These are phyloP conservation scores for Phlyctochytrium arcticum DNA, from an alignment of 192 early-diverging fungal species.

Conservation along the genomic window DNA sequence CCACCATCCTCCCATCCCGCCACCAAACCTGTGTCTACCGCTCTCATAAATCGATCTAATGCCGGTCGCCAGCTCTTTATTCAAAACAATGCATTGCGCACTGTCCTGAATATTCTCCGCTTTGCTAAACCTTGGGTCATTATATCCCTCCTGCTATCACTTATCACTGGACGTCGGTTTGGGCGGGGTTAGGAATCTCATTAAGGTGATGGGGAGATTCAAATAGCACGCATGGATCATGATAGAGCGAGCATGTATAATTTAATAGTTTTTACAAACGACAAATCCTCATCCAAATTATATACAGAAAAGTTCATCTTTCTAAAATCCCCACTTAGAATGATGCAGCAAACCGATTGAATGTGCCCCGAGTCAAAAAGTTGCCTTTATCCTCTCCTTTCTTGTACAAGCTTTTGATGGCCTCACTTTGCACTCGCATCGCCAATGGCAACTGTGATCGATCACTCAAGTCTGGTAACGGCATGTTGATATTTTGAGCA, in stretches of 20 bases:
- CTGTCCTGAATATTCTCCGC: slow-evolving; percentile 20
- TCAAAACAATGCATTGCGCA: slow-evolving; percentile 5
- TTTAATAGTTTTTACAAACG: background rate
- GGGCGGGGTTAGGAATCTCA: too few species aligned
- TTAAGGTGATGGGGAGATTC: slow-evolving; percentile 12
- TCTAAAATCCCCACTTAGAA: background rate
- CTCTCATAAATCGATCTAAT: background rate
- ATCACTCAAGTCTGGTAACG: slow-evolving; percentile 38
- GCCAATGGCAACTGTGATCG: slow-evolving; percentile 8
- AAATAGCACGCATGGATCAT: background rate
- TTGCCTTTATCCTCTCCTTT: slow-evolving; percentile 25
- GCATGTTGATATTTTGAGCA: slow-evolving; percentile 40
- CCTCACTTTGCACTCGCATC: slow-evolving; percentile 29
- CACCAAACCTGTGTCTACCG: background rate
- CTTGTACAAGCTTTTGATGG: slow-evolving; percentile 44
- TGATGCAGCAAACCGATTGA: slow-evolving; percentile 40
- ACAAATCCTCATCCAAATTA: too few species aligned
- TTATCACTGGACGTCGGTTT: slow-evolving; percentile 12
- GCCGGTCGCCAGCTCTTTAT: background rate
- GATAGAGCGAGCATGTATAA: background rate
- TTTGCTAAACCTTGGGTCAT: slow-evolving; percentile 28
- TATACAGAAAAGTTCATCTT: background rate
- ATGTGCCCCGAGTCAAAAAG: slow-evolving; percentile 47
- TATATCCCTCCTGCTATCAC: slow-evolving; percentile 17
- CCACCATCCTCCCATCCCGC: background rate